These are phyloP conservation scores for Fusarium sp. DNA, from an alignment of 2,329 filamentous ascomycete genomes.

Conservation along the genomic window DNA sequence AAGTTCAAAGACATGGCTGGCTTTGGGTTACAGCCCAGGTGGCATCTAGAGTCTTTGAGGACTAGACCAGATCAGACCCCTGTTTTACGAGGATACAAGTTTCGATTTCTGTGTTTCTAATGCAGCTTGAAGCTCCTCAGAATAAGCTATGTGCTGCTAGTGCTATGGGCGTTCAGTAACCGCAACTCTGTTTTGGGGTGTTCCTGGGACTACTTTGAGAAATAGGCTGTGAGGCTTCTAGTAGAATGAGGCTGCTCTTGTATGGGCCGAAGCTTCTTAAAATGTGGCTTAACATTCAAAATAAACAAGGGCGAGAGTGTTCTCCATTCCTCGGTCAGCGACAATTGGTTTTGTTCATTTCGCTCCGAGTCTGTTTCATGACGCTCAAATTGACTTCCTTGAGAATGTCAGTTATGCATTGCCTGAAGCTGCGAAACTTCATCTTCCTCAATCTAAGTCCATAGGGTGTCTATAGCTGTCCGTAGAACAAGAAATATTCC, in stretches of 20 bases:
- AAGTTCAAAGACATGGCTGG: neutral
- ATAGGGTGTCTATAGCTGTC: slow-evolving; percentile 30
- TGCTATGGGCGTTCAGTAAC: slow-evolving; percentile 7
- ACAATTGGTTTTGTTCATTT: neutral
- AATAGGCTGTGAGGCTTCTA: neutral
- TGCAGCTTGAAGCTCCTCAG: neutral
- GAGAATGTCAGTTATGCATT: slow-evolving; percentile 19
- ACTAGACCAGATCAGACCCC: neutral
- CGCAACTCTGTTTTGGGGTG: slow-evolving; percentile 23
- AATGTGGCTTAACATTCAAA: neutral
- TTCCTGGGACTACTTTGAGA: slow-evolving; percentile 7
- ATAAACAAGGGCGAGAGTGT: neutral
- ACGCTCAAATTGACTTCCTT: neutral
- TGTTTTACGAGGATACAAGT: neutral
- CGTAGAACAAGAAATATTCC: slow-evolving; percentile 18
- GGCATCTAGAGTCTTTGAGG: neutral
- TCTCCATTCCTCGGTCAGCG: neutral
- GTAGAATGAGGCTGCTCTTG: neutral
- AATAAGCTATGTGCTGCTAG: slow-evolving; percentile 18
- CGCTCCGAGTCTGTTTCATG: neutral
- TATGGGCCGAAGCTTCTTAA: neutral
- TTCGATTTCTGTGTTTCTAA: neutral
- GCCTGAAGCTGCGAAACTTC: slow-evolving; percentile 34
- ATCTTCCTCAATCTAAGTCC: slow-evolving; percentile 22
- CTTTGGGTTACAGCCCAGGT: slow-evolving; percentile 6